Evolutionary conservation across 2,329 filamentous ascomycete species (phyloP).

Genomic region (Chrysoporthe puriensis): DNA sequence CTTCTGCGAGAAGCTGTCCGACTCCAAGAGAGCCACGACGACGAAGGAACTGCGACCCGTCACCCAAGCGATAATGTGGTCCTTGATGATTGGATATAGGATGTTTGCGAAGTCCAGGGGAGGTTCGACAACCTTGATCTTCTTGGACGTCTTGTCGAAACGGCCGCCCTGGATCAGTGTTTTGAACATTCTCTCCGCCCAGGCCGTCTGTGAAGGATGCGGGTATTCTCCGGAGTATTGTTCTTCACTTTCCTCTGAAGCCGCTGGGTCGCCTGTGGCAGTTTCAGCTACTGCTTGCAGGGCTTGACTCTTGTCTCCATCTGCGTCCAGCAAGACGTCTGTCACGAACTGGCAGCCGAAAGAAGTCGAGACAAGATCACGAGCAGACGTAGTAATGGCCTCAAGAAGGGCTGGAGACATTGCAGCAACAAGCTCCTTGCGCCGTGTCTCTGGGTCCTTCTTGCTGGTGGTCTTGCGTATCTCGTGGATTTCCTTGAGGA

Average conservation of each 20-base stretch:
- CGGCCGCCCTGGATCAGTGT: conserved; percentile 86
- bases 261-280: conserved; percentile 59
- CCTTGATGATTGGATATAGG: conserved; percentile 81
- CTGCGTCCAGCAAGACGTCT: conserved; percentile 77
- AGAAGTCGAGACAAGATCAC: conserved; percentile 70
- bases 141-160: conserved; percentile 76
- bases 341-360: conserved; percentile 88
- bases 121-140: conserved; percentile 72
- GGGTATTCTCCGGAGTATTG: conserved; percentile 40
- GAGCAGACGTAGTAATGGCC: conserved; percentile 70
- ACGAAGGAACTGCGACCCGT: conserved; percentile 86
- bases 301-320: conserved; percentile 76
- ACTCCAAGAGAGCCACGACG: conserved; percentile 79
- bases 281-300: conserved; percentile 70
- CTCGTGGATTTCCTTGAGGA: conserved; percentile 76
- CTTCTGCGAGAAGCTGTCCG: conserved; percentile 68
- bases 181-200: conserved; percentile 84
- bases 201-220: conserved; percentile 65
- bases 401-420: conserved; percentile 77
- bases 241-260: conserved; percentile 44
- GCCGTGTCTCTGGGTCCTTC: conserved; percentile 79
- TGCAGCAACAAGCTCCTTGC: conserved; percentile 74
- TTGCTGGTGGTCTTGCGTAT: conserved; percentile 87
- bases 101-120: conserved; percentile 78
- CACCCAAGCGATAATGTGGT: conserved; percentile 79